Base-by-base conservation (phyloP, 1,284 basidiomycete species). In the Neotropicomus parvogracilis region DNA sequence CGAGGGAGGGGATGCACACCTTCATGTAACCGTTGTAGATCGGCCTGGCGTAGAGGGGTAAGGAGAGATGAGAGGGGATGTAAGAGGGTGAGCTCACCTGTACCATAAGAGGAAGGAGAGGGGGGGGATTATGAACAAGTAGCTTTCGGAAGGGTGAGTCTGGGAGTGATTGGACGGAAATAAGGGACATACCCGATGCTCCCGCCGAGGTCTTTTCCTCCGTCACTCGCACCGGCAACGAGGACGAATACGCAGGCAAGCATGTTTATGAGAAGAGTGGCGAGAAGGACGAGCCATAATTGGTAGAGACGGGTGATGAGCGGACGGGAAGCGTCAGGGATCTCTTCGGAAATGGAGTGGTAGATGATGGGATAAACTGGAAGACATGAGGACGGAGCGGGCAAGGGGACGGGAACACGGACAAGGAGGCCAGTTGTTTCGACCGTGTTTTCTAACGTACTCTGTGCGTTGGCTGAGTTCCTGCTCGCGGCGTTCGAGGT, bases 1-100 rank as follows among this genome's bases (percentile, higher is more conserved):
- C 31, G 31, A 41, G 31, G n/a, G 13, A 14, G 32, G 42, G 26
- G 28, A 45, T 54, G 67, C 73, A 66, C 64, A 87, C 92, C 78
- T 97, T 95, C 85, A 93, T 92, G 73, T 93, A 94, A 40, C 90
- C 95, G 60, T 95, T 95, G 75, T 98, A 98, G 63, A 95, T 88
- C 3, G 95, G 95, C 60, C 92, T 89, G 48, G 44, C 2, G 19
- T 10, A 55, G 31, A 52, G 52, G 52, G 49, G 52, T 27, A 17
- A 40, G 46, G 43, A 48, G 43, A 46, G 46, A 21, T 11, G 44
- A 11, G 29, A 40, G 32, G 33, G 21, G 16, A n/a, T n/a, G n/a
- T n/a, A n/a, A n/a, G n/a, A n/a, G 14, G 34, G 20, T 19, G 51
- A 14, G 58, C 77, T 59, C 54, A 85, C 85, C 90, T 81, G 67